phyloP scores from a whole-genome alignment of 148 eudicot species.

The Linanthus parryae region DNA sequence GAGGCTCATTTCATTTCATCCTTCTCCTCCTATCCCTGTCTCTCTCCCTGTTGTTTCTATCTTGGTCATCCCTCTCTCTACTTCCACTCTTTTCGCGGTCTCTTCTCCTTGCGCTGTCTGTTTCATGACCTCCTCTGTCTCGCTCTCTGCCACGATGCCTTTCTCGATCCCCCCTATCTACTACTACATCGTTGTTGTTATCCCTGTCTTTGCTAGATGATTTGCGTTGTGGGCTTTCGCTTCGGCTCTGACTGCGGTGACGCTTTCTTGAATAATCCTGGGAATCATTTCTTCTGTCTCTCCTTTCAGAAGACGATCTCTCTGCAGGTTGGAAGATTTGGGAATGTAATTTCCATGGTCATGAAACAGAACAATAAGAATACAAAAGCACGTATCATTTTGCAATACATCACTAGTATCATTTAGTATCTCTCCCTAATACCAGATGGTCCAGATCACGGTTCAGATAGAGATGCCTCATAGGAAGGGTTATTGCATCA shows the following conservation, averaged over 20 bases:
- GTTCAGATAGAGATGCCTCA: too few species aligned
- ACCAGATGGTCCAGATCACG: too few species aligned
- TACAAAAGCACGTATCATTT: too few species aligned
- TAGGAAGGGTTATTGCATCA: too few species aligned
- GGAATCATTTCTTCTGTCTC: constrained; percentile 48
- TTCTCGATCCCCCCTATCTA: constrained; percentile 32
- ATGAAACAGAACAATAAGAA: too few species aligned
- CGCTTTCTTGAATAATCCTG: constrained; percentile 61
- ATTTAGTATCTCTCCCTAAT: too few species aligned
- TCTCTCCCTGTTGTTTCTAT: constrained; percentile 34
- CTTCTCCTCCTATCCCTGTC: constrained; percentile 63
- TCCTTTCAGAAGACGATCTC: constrained; percentile 38
- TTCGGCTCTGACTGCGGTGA: constrained; percentile 53
- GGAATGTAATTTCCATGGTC: too few species aligned
- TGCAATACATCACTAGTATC: too few species aligned
- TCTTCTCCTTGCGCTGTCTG: constrained; percentile 19
- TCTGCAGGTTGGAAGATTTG: constrained; percentile 38
- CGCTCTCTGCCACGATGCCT: constrained; percentile 19
- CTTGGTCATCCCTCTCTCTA: constrained; percentile 45
- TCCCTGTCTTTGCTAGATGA: constrained; percentile 40
- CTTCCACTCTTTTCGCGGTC: constrained; percentile 45
- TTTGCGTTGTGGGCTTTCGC: constrained; percentile 59
- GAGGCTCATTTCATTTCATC: constrained; percentile 45
- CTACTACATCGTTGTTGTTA: constrained; percentile 31
- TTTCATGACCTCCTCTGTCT: constrained; percentile 25